phyloP scores from a whole-genome alignment of 371 early-diverging fungal genomes.

The Cladochytrium tenue region DNA sequence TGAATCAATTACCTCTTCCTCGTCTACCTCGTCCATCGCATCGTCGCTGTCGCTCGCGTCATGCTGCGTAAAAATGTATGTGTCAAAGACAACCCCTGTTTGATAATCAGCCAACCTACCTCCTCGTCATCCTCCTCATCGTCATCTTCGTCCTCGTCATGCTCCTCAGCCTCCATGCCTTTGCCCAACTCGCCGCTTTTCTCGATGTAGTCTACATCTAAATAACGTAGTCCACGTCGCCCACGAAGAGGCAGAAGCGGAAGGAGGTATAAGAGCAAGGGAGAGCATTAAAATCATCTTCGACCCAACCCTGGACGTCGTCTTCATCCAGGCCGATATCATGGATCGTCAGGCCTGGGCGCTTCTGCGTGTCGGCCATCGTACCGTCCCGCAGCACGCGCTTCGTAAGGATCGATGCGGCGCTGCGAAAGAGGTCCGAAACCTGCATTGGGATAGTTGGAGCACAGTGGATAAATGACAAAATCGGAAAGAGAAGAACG shows the following conservation, averaged over 20 bases:
- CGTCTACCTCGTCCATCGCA: too few species aligned
- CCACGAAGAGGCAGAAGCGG: too few species aligned
- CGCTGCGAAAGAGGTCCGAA: background rate
- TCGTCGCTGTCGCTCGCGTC: too few species aligned
- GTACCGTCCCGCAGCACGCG: conserved; percentile 14
- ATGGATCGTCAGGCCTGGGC: conserved; percentile 7
- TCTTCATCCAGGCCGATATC: conserved; percentile 5
- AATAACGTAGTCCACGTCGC: conserved; percentile 15
- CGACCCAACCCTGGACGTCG: conserved; percentile 16
- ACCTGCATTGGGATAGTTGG: too few species aligned
- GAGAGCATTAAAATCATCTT: conserved; percentile 7
- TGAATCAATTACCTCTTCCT: conserved; percentile 8
- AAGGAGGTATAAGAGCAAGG: too few species aligned
- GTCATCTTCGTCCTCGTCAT: conserved; percentile 3
- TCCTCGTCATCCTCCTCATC: background rate
- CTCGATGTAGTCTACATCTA: background rate
- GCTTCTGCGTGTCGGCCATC: background rate
- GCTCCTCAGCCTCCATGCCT: conserved; percentile 8
- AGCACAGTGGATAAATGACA: too few species aligned
- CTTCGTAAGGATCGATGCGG: conserved; percentile 3
- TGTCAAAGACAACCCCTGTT: too few species aligned
- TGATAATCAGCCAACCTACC: too few species aligned
- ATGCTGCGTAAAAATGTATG: too few species aligned
- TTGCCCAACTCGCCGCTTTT: conserved; percentile 1
- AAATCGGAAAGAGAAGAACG: too few species aligned